These are phyloP conservation scores for Candida railenensis DNA, from an alignment of 805 yeast genomes.

Conservation along the genomic window DNA sequence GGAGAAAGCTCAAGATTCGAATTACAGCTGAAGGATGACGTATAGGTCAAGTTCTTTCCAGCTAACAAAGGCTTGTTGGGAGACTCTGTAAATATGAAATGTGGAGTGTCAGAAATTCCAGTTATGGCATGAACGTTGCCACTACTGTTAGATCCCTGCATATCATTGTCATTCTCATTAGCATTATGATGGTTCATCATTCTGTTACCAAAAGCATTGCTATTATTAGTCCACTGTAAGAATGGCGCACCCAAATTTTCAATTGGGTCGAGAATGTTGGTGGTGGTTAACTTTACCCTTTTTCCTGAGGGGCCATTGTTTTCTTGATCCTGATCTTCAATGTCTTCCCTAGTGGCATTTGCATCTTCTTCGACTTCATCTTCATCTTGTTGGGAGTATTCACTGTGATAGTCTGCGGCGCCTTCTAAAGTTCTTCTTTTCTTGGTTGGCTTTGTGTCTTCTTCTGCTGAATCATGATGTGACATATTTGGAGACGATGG, in stretches of 20 bases:
- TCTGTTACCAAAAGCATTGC: not conserved
- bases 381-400: not conserved
- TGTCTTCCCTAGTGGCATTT: not conserved
- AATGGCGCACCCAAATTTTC: slow-evolving; percentile 12
- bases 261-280: slow-evolving; percentile 7
- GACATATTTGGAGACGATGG: slow-evolving; percentile 31
- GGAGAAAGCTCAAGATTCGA: slow-evolving; percentile 67
- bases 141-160: too few relatives aligned
- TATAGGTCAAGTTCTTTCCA: slow-evolving; percentile 46
- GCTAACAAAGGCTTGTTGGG: slow-evolving; percentile 42
- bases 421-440: slow-evolving; percentile 9
- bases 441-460: slow-evolving; percentile 9
- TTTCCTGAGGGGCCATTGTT: slow-evolving; percentile 4
- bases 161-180: not conserved
- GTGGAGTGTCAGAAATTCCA: slow-evolving; percentile 14
- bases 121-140: not conserved
- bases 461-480: slow-evolving; percentile 5
- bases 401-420: slow-evolving; percentile 8
- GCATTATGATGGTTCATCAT: not conserved
- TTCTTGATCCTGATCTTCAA: slow-evolving; percentile 12
- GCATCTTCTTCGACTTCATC: slow-evolving; percentile 5
- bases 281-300: not conserved
- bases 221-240: slow-evolving; percentile 4
- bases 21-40: slow-evolving; percentile 66
- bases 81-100: slow-evolving; percentile 28